Evolutionary conservation across 192 early-diverging fungal species (phyloP), one percentile per base, ranked within the genome.

Genomic region (Linnemannia hyalina): DNA sequence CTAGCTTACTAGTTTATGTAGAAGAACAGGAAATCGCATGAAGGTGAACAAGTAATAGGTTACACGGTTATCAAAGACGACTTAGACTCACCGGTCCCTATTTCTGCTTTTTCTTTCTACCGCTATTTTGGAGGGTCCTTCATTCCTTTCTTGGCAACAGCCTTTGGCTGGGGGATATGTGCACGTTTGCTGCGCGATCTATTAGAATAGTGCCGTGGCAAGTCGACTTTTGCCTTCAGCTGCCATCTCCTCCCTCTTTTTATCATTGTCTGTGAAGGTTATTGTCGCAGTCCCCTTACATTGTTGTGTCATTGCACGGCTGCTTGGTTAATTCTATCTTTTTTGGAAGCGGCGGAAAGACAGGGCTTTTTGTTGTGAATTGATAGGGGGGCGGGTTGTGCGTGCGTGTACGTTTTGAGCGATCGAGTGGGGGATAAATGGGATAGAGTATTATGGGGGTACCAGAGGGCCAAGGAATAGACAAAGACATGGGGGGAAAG

Each of bases 61-160:
- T 52, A 52, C 49, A 22, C 49, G 49, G 49, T 52, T 52, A 52
- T 22, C 49, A 16, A 52, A 20, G 49, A 15, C 32, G 60, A 65
- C 11, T 26, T 65, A 65, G 60, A 65, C 60, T 20, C 60, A 10
- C 23, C 55, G 2, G 55, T 23, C 52, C 15, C 22, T 15, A 54
- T 60, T 60, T n/a, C n/a, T n/a, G n/a, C n/a, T n/a, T 23, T 26
- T 63, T n/a, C 6, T 57, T 8, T 29, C 26, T 32, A 26, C 2
- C 60, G 16, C 18, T 22, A 20, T 52, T 65, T 57, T 26, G n/a
- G 55, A 57, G 8, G n/a, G 26, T 13, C 10, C 13, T 32, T 26
- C 55, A 3, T 60, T 60, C 23, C n/a, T 60, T 65, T 26, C 60
- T 65, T 65, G 60, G 60, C 60, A 65, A 65, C 60, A 32, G 60